Base-by-base conservation (phyloP, 108 stramenopile genomes). In the Cyclotella choctawhatcheeana region DNA sequence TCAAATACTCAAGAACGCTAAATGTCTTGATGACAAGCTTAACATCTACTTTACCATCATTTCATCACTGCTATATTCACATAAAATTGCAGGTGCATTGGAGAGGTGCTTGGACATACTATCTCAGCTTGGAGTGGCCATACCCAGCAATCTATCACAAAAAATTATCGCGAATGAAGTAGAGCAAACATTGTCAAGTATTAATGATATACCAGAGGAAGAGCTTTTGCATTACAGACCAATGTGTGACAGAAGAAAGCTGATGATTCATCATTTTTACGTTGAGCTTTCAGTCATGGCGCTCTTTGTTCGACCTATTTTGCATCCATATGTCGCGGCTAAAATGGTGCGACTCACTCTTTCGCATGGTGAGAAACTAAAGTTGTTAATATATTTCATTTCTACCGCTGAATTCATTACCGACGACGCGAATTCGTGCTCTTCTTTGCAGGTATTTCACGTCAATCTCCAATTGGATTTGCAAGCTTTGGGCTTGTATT, bases 11-110 rank as follows among this genome's bases (percentile, higher is more conserved):
- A 3, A 2, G n/a, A 6, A 13, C 22, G 66, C 66, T 13, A 31
- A 35, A 8, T 67, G 48, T 16, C 58, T 69, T 30, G 68, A 69
- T 17, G 68, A 69, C 40, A 69, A 69, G 24, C 68, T 69, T 5
- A 3, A 45, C 20, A 30, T n/a, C n/a, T 27, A 18, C 1, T 45
- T 14, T 2, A n/a, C n/a, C 44, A 16, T 18, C 26, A 31, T 45
- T 6, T 5, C 25, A 2, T 22, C 63, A 4, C 17, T 64, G 1
- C 22, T n/a, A 25, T 45, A 25, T 47, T 20, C 63, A 30, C 48
- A 44, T 22, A 64, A 45, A 32, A 3, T 48, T 1, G 44, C 20
- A 27, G 25, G 48, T 30, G 44, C 45, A 31, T 3, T 64, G n/a
- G 51, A 34, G 17, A 33, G n/a, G 44, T 27, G 48, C 5, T 6